These are phyloP conservation scores for Boletus huronensis DNA, from an alignment of 768 basidiomycete species.

Conservation along the genomic window DNA sequence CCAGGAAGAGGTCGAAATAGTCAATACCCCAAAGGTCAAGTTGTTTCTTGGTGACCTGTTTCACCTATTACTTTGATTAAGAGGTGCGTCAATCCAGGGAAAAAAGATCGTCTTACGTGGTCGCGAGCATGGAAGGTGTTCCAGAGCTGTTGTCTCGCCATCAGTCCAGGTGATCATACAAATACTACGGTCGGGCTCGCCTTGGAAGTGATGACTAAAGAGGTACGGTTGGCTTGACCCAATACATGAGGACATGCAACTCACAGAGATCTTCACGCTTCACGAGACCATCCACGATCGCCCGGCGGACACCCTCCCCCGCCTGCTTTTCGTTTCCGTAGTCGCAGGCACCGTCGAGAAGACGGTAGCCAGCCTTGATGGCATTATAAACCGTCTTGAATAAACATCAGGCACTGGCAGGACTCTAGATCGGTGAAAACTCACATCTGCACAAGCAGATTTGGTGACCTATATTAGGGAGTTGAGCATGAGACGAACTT, in stretches of 20 bases:
- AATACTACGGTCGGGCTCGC: slow-evolving; percentile 26
- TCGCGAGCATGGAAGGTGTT: slow-evolving; percentile 85
- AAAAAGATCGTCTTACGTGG: slow-evolving; percentile 46
- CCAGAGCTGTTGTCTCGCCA: slow-evolving; percentile 57
- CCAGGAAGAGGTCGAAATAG: slow-evolving; percentile 76
- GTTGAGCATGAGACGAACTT: neutral
- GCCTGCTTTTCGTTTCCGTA: slow-evolving; percentile 90
- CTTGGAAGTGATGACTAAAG: slow-evolving; percentile 80
- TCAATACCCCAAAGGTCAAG: slow-evolving; percentile 80
- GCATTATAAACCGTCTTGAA: slow-evolving; percentile 75
- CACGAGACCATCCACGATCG: slow-evolving; percentile 78
- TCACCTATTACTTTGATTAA: slow-evolving; percentile 41
- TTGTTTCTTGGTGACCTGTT: slow-evolving; percentile 54
- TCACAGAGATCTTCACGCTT: slow-evolving; percentile 85
- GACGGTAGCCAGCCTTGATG: slow-evolving; percentile 82
- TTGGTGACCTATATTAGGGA: slow-evolving; percentile 47
- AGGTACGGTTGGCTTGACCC: neutral
- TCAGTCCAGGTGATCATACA: slow-evolving; percentile 2
- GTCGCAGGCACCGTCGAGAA: slow-evolving; percentile 82
- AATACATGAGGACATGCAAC: slow-evolving; percentile 24
- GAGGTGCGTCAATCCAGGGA: neutral
- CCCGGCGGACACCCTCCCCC: slow-evolving; percentile 72
- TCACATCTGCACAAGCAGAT: slow-evolving; percentile 56
- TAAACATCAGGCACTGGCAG: neutral
- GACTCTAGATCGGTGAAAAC: slow-evolving; percentile 10